These are phyloP conservation scores for Tetratostichococcus sp. DNA, from an alignment of 139 green algal genomes.

Conservation along the genomic window DNA sequence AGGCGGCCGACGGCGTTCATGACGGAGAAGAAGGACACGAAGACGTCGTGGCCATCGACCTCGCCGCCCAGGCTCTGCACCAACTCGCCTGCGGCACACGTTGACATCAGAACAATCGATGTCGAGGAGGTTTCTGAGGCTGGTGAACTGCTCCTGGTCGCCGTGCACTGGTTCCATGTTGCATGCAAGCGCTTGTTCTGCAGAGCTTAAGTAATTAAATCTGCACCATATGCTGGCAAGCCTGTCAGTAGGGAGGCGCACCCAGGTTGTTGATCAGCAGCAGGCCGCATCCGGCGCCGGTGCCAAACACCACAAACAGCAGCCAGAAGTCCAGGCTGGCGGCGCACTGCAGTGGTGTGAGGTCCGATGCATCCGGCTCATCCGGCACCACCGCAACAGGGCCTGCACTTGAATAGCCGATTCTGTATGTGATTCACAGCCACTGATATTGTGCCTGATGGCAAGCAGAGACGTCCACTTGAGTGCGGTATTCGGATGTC, in stretches of 20 bases:
- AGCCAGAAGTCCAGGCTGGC: conserved; percentile 62
- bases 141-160: too few relatives aligned
- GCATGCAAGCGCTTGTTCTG: too few relatives aligned
- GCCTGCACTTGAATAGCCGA: too few relatives aligned
- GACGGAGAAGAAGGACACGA: conserved; percentile 70
- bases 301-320: conserved; percentile 44
- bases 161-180: too few relatives aligned
- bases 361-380: neutral
- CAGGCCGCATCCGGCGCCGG: conserved; percentile 57
- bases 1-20: conserved; percentile 42
- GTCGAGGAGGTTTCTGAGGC: too few relatives aligned
- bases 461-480: too few relatives aligned
- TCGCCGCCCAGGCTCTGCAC: conserved; percentile 42
- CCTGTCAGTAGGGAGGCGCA: neutral
- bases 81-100: conserved; percentile 35
- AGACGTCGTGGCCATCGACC: conserved; percentile 39
- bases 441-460: too few relatives aligned
- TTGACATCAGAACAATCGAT: too few relatives aligned
- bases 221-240: too few relatives aligned
- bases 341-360: conserved; percentile 32
- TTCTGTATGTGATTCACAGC: too few relatives aligned
- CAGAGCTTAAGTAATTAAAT: too few relatives aligned
- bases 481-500: too few relatives aligned
- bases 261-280: conserved; percentile 75
- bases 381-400: neutral